phyloP scores from a whole-genome alignment of 495 filamentous ascomycete genomes.

The Aspergillus sclerotiicarbonarius region DNA sequence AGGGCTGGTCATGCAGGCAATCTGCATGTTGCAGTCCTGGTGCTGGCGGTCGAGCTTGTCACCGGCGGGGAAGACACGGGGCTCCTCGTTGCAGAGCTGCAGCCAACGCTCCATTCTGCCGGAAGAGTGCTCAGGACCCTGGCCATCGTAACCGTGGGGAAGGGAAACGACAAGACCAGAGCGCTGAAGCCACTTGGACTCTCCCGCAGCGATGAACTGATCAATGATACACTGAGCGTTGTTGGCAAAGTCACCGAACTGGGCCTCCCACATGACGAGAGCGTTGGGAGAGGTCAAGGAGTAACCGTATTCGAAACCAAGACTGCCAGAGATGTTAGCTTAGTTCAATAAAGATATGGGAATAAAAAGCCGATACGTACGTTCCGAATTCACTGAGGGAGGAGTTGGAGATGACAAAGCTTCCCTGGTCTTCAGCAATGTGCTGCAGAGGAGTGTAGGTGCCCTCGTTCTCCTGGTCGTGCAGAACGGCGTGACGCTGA shows the following conservation, averaged over 20 bases:
- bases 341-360: not conserved
- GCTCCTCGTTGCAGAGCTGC: constrained; percentile 97
- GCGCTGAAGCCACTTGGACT: constrained; percentile 97
- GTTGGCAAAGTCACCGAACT: constrained; percentile 99
- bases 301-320: constrained; percentile 99
- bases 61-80: constrained; percentile 78
- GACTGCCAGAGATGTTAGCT: constrained; percentile 43
- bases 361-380: constrained; percentile 37
- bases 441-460: constrained; percentile 93
- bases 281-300: constrained; percentile 95
- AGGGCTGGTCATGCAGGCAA: constrained; percentile 89
- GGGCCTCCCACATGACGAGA: constrained; percentile 97
- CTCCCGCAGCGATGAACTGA: constrained; percentile 96
- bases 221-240: constrained; percentile 98
- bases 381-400: constrained; percentile 93
- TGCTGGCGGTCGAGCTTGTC: constrained; percentile 96
- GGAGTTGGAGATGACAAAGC: constrained; percentile 95
- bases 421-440: constrained; percentile 82
- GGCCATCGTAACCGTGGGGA: constrained; percentile 96
- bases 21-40: constrained; percentile 99
- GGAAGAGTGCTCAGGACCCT: constrained; percentile 97
- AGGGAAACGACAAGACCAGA: constrained; percentile 92
- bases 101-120: constrained; percentile 96
- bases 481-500: constrained; percentile 93
- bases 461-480: constrained; percentile 90